Evolutionary conservation across 192 early-diverging fungal species (phyloP).

Genomic region (Backusella westeae): DNA sequence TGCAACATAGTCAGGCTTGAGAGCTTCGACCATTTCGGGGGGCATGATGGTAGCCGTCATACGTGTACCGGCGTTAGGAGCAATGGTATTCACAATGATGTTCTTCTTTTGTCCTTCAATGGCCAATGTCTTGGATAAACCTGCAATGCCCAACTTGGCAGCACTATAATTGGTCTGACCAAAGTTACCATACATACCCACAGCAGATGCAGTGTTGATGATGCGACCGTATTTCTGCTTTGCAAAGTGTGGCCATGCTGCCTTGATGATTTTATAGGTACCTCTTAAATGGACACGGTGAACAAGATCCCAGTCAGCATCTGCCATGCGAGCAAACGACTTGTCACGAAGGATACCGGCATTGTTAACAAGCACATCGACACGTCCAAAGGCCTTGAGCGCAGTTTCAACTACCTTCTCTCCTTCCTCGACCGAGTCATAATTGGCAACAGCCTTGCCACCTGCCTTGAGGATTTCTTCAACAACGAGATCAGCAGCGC

Average conservation of each 20-base stretch:
- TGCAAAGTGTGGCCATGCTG: slow-evolving; percentile 93
- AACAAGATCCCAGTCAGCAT: slow-evolving; percentile 93
- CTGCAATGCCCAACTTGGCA: slow-evolving; percentile 90
- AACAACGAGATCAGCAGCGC: slow-evolving; percentile 76
- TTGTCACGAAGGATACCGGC: slow-evolving; percentile 98
- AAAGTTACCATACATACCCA: slow-evolving; percentile 93
- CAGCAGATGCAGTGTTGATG: slow-evolving; percentile 93
- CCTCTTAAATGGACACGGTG: slow-evolving; percentile 89
- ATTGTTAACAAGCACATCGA: slow-evolving; percentile 93
- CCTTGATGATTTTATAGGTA: slow-evolving; percentile 89
- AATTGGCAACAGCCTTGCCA: slow-evolving; percentile 87
- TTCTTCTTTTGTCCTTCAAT: slow-evolving; percentile 88
- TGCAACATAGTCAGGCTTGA: slow-evolving; percentile 96
- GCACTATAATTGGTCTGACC: slow-evolving; percentile 53
- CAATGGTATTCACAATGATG: slow-evolving; percentile 93
- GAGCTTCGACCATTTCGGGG: slow-evolving; percentile 89
- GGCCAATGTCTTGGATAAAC: slow-evolving; percentile 88
- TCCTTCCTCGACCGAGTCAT: slow-evolving; percentile 95
- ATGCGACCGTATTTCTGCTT: slow-evolving; percentile 95
- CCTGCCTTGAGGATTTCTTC: slow-evolving; percentile 78
- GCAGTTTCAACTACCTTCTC: slow-evolving; percentile 92
- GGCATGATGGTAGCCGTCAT: slow-evolving; percentile 99
- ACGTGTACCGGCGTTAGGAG: slow-evolving; percentile 93
- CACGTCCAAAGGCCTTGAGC: slow-evolving; percentile 75
- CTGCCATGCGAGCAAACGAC: slow-evolving; percentile 89